Conservation (phyloP, 352 stramenopile genomes). For the Aphanomyces euteiches region DNA sequence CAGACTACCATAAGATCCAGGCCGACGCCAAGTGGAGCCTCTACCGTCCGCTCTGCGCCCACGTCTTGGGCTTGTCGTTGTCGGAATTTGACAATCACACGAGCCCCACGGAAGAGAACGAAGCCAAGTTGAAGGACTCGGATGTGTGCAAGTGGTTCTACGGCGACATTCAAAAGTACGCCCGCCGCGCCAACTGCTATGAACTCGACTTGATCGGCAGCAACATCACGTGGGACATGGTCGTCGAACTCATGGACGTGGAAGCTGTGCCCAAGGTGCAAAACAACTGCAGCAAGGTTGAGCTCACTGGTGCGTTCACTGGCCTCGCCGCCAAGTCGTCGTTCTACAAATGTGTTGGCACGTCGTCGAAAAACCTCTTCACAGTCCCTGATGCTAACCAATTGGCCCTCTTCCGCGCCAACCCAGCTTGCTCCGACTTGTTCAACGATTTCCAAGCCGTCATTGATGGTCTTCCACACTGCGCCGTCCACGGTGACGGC, state of each 20-base stretch:
- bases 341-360: background rate
- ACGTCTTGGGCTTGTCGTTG: background rate
- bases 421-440: background rate
- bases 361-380: slow-evolving; percentile 8
- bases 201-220: slow-evolving; percentile 11
- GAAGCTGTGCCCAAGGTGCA: slow-evolving; percentile 9
- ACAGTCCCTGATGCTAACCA: background rate
- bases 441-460: slow-evolving; percentile 7
- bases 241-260: background rate
- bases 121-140: background rate
- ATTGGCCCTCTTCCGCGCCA: background rate
- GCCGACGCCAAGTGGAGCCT: background rate
- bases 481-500: slow-evolving; percentile 6
- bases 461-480: background rate
- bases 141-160: background rate
- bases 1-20: background rate
- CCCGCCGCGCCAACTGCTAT: background rate
- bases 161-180: slow-evolving; percentile 2
- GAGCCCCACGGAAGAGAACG: background rate
- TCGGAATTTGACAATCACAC: background rate
- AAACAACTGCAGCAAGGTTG: background rate
- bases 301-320: slow-evolving; percentile 1
- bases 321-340: background rate
- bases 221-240: slow-evolving; percentile 11
- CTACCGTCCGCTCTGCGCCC: slow-evolving; percentile 2